Evolutionary conservation across 306 rosid genomes (phyloP), one percentile per base, ranked within the genome.

Genomic region (peach (Prunus persica)): DNA sequence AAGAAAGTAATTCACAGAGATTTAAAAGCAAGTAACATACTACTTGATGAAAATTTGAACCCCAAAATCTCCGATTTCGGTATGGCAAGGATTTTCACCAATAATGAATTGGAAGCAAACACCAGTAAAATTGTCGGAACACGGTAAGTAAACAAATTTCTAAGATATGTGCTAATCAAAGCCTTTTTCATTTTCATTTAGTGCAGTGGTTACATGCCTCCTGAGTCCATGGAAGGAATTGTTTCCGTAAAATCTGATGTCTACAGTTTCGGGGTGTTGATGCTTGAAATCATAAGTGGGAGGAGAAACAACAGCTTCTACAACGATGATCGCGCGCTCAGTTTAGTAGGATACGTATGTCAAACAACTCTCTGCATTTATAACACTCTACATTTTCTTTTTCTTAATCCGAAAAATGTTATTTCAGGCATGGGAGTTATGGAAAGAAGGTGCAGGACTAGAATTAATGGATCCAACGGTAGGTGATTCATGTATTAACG

Each of bases 311-410:
- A 72, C 25, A 79, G 65, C 72, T 79, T 76, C 63, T 14, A 73
- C 65, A 20, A 50, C 32, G 64, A 24, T 12, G 32, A 76, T 19
- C 1, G 49, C 5, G 46, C 3, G 6, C 20, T 50, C 30, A 83
- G 71, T 43, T 58, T 76, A 71, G 47, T 75, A n/a, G 81, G 83
- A 57, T 34, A 75, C 30, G 82, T 77, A 77, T 38, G 85, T 27
- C 43, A 25, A 46, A 27, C 58, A 24, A 47, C 0, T 69, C 16
- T 50, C 3, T 55, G 20, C 9, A 20, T 56, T 10, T 56, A 51
- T 20, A 11, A 56, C 9, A 38, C 43, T 7, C 43, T 4, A 20
- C 4, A n/a, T 9, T 56, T 56, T 2, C 11, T 55, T 2, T 19
- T 19, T 55, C 62, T 51, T 2, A 51, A 51, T 5, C 56, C 20